Conservation (phyloP, 2,329 filamentous ascomycete species). For the Plectosphaerella sp. region DNA sequence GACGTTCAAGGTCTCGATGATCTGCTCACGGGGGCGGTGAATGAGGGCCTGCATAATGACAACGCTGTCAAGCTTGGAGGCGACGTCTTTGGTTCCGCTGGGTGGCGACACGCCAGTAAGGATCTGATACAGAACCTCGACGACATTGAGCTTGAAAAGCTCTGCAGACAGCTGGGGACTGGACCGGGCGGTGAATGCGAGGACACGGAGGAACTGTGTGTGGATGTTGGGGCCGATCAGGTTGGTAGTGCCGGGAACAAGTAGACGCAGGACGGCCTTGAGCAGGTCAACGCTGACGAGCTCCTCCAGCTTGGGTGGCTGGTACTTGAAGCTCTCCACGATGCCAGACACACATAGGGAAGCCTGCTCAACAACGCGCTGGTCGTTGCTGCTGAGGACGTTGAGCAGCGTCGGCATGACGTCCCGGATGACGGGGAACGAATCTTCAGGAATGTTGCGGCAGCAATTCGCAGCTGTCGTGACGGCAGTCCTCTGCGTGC, state of each 20-base stretch:
- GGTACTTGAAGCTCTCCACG: conserved; percentile 93
- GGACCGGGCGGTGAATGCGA: conserved; percentile 84
- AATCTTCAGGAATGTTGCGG: conserved; percentile 91
- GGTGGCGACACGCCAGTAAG: conserved; percentile 93
- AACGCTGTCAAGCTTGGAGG: conserved; percentile 88
- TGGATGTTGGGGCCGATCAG: conserved; percentile 91
- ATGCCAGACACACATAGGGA: conserved; percentile 94
- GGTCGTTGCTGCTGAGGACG: conserved; percentile 87
- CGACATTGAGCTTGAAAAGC: conserved; percentile 91
- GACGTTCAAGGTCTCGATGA: conserved; percentile 95
- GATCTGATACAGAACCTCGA: conserved; percentile 96
- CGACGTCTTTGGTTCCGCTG: conserved; percentile 68
- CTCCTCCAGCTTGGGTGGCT: conserved; percentile 83
- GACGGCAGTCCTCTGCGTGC: conserved; percentile 92
- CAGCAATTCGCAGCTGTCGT: conserved; percentile 98
- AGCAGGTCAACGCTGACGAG: conserved; percentile 86
- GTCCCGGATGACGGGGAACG: conserved; percentile 84
- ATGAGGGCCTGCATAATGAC: conserved; percentile 98
- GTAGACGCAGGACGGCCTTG: conserved; percentile 75
- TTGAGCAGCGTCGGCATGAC: conserved; percentile 95
- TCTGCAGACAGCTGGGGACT: conserved; percentile 85
- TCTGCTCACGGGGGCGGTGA: conserved; percentile 89
- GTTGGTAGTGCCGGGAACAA: conserved; percentile 92
- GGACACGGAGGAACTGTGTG: conserved; percentile 88
- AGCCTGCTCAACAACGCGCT: conserved; percentile 94